Evolutionary conservation across 2,329 filamentous ascomycete species (phyloP).

Genomic region (Trichoderma arundinaceum): DNA sequence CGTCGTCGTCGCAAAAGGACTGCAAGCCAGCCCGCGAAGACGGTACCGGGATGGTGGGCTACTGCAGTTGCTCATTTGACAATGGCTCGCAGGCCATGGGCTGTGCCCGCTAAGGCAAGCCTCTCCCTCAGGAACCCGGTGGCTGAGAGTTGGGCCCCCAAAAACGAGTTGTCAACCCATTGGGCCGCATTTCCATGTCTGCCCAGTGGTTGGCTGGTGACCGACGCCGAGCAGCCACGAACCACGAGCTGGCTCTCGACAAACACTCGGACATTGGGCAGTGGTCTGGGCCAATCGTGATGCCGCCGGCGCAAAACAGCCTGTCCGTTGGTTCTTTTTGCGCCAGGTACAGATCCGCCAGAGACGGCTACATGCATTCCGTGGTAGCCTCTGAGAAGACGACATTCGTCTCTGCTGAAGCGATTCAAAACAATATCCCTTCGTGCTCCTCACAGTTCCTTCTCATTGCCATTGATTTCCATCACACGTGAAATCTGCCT

Average conservation of each 20-base stretch:
- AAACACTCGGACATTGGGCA: conserved; percentile 21
- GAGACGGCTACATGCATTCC: conserved; percentile 26
- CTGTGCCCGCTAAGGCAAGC: conserved; percentile 23
- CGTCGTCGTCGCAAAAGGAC: conserved; percentile 30
- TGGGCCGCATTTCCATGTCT: conserved; percentile 25
- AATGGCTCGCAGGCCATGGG: conserved; percentile 39
- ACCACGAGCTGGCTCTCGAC: conserved; percentile 16
- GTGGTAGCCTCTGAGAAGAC: conserved; percentile 26
- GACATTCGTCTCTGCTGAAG: neutral
- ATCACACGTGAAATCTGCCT: neutral
- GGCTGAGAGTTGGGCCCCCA: conserved; percentile 30
- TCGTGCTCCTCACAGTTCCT: neutral
- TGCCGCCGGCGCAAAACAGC: neutral
- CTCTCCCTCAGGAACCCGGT: conserved; percentile 30
- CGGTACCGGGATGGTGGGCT: conserved; percentile 41
- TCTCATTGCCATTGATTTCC: neutral
- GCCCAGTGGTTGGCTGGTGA: conserved; percentile 31
- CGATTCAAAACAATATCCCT: conserved; percentile 3
- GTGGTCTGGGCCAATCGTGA: conserved; percentile 28
- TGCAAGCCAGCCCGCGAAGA: conserved; percentile 35
- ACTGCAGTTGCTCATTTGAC: conserved; percentile 42
- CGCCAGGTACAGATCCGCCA: conserved; percentile 19
- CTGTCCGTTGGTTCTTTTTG: conserved; percentile 18
- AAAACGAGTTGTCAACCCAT: conserved; percentile 24
- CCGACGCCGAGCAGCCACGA: conserved; percentile 13